These are phyloP conservation scores for Pascua guehoae DNA, from an alignment of 1,284 basidiomycete genomes.

Conservation along the genomic window DNA sequence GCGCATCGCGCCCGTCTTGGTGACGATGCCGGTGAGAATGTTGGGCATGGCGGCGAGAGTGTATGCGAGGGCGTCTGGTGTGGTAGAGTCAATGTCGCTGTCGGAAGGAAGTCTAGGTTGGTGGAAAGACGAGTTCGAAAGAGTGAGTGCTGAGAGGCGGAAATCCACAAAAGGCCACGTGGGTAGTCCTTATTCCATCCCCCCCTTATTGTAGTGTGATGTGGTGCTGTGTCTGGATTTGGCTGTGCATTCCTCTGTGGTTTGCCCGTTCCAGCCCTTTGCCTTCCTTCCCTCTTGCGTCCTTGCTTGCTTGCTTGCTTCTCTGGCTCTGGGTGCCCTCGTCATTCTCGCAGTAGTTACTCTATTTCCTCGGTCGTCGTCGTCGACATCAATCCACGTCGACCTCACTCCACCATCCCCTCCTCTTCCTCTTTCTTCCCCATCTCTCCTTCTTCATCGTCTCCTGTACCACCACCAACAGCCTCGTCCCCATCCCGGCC, in stretches of 20 bases:
- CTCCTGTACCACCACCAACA: background rate
- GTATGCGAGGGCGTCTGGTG: background rate
- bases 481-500: background rate
- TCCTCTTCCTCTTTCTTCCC: background rate
- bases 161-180: background rate
- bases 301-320: too few species aligned
- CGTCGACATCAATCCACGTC: background rate
- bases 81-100: background rate
- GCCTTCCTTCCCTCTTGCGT: too few species aligned
- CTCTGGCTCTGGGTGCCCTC: too few species aligned
- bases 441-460: background rate
- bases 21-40: conserved; percentile 34
- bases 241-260: too few species aligned
- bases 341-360: background rate
- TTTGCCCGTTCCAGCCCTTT: too few species aligned
- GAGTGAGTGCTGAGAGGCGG: too few species aligned
- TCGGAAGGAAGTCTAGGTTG: background rate
- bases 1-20: conserved; percentile 38
- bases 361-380: background rate
- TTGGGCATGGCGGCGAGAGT: conserved; percentile 22
- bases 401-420: background rate
- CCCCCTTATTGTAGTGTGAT: too few species aligned
- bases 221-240: background rate
- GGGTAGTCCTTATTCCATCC: background rate
- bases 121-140: background rate